phyloP scores from a whole-genome alignment of 2,329 filamentous ascomycete genomes.

The Pestalotiopsis sp. region DNA sequence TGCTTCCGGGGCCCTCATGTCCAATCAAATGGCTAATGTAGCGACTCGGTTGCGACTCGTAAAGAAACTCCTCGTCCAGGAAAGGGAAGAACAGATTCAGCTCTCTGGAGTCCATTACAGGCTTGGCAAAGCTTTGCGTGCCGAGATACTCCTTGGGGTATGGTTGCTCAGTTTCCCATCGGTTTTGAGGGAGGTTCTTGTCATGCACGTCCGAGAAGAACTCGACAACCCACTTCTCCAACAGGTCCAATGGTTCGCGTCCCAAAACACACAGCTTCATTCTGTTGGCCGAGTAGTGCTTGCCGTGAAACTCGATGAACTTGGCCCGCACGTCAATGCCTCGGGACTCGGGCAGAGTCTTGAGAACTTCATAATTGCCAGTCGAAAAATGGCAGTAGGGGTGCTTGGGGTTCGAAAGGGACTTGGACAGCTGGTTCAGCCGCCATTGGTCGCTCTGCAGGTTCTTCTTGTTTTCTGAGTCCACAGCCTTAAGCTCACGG shows the following conservation, averaged over 20 bases:
- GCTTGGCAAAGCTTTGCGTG: conserved; percentile 83
- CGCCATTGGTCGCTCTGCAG: conserved; percentile 89
- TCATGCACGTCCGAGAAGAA: conserved; percentile 82
- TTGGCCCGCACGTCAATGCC: conserved; percentile 86
- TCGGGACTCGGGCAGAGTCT: conserved; percentile 76
- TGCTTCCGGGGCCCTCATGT: conserved; percentile 90
- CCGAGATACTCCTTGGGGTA: conserved; percentile 52
- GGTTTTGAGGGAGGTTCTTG: conserved; percentile 70
- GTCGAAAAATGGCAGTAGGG: conserved; percentile 92
- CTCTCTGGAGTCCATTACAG: conserved; percentile 84
- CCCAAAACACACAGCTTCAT: conserved; percentile 93
- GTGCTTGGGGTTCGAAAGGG: conserved; percentile 83
- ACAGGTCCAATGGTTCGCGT: conserved; percentile 76
- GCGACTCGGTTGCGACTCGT: conserved; percentile 78
- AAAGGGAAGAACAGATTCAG: conserved; percentile 84
- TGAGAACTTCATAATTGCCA: conserved; percentile 83
- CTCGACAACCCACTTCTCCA: conserved; percentile 83
- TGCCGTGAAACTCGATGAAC: conserved; percentile 89
- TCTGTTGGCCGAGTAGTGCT: conserved; percentile 88
- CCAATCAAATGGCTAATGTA: conserved; percentile 90
- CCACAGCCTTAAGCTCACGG: conserved; percentile 83
- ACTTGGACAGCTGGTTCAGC: conserved; percentile 84
- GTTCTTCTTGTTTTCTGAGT: conserved; percentile 98
- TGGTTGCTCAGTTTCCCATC: conserved; percentile 55
- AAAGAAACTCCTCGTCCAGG: conserved; percentile 79